Evolutionary conservation across 1,284 basidiomycete genomes (phyloP), one percentile per base, ranked within the genome.

Genomic region (Anthracocystis walkeri): DNA sequence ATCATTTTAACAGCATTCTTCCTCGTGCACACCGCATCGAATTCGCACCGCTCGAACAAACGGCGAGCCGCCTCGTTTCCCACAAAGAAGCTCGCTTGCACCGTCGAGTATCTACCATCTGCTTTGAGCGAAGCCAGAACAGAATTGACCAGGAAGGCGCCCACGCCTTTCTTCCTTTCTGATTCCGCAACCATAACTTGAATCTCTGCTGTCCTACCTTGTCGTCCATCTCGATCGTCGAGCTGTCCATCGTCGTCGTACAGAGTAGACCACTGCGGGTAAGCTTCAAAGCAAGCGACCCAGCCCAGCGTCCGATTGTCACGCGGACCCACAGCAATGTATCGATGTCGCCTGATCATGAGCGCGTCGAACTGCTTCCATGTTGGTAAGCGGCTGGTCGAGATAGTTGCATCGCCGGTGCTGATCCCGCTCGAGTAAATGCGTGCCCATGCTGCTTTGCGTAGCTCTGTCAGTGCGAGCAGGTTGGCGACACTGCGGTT

Each of bases 301-400:
- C 75, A 77, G 11, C 75, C 75, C 1, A 66, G 42, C 0, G 75
- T 73, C 2, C 75, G 51, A 25, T 74, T 74, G 42, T 73, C 66
- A 16, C 54, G 41, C 1, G 65, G 65, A 40, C 74, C 55, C 0
- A 68, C 67, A 3, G 75, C 75, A 23, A 77, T 69, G 48, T 57
- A 61, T 1, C 75, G 62, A 41, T 77, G 68, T 1, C 63, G 59
- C n/a, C 60, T 63, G 50, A 77, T 61, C 65, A 70, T 70, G 29
- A 74, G 42, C 20, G 57, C 20, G 45, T 77, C 75, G 21, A 73
- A 77, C 11, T 70, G 57, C 54, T 69, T 64, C 75, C 75, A 77
- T 3, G 65, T 51, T 11, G 75, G 75, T 0, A 63, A 42, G 4
- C 54, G 51, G 3, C 31, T 49, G 10, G 63, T 63, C 3, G 63